Base-by-base conservation (phyloP, 78 protist genomes). In the Dictyostelium firmibasis region DNA sequence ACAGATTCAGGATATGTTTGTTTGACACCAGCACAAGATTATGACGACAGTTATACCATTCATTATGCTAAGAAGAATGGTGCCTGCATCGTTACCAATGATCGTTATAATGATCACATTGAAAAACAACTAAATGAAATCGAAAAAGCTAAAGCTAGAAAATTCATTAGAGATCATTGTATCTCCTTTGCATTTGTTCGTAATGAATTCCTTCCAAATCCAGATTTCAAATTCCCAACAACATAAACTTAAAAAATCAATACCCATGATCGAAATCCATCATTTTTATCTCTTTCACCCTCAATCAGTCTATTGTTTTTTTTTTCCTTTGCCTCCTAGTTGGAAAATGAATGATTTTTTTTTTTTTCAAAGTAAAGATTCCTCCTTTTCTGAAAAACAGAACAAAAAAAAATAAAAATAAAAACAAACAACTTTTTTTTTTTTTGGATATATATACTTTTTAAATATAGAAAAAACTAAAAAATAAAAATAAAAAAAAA, bases 1-100 rank as follows among this genome's bases (percentile, higher is more conserved):
- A 85, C 85, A 79, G 92, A 84, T 13, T 7, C 50, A n/a, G 92
- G 81, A 1, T n/a, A 31, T 36, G 84, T 96, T 27, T 82, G 92
- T 29, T 13, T 92, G 20, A 96, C 97, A 9, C 97, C 97, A 5
- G 92, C 96, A 3, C 96, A 92, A 47, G 97, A 96, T 84, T 96
- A 96, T 91, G 97, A 96, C 23, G 97, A 96, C 36, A 74, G 81
- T n/a, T 96, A 96, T 76, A 57, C 93, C 20, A 86, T 96, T 43
- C 84, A 81, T 3, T 92, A 76, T 67, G 97, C 97, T 41, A 81
- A 57, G 44, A 53, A 33, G 23, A 74, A 92, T 60, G 69, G 38
- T 8, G 97, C 96, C 25, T 75, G 84, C 83, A 86, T 96, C 16
- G 85, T 96, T 4, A 86, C 95, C 41, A 96, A 96, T 86, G 97